phyloP scores from a whole-genome alignment of 2,329 filamentous ascomycete genomes.

The Fusarium gaditjirri region DNA sequence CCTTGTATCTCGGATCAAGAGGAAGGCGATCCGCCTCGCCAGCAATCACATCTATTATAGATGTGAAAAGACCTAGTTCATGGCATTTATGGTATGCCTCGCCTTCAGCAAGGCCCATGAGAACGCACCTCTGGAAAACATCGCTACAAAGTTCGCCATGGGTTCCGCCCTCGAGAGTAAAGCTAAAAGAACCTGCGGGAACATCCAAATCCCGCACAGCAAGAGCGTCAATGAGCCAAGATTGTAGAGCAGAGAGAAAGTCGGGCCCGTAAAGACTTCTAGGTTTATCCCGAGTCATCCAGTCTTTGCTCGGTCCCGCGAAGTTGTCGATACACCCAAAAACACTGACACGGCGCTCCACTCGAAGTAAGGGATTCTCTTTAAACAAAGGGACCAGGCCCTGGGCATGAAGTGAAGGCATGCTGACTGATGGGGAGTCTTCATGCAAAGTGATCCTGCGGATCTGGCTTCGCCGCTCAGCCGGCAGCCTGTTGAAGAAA shows the following conservation, averaged over 20 bases:
- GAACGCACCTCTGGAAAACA: not conserved
- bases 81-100: not conserved
- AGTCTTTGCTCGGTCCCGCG: accelerated
- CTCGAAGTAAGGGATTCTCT: slow-evolving; percentile 11
- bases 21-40: no score
- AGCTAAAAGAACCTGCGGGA: accelerated
- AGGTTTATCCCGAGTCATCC: not conserved
- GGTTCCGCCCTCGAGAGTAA: not conserved
- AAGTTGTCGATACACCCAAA: not conserved
- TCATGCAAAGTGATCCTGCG: slow-evolving; percentile 3
- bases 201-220: not conserved
- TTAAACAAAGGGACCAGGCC: slow-evolving; percentile 7
- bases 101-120: not conserved
- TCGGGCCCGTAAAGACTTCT: accelerated
- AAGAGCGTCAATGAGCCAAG: not conserved
- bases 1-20: not conserved
- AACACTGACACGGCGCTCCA: slow-evolving; percentile 20
- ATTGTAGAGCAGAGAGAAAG: not conserved
- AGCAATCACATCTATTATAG: not conserved
- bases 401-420: not conserved
- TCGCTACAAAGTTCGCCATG: not conserved
- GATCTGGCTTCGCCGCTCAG: not conserved
- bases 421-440: not conserved
- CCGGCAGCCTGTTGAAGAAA: not conserved
- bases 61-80: not conserved